A percentile compares a stretch with the other conserved stretches of the same genome.
These are phyloP conservation scores for Metrosideros polymorpha DNA, from an alignment of 441 rosid species.

Conservation along the genomic window DNA sequence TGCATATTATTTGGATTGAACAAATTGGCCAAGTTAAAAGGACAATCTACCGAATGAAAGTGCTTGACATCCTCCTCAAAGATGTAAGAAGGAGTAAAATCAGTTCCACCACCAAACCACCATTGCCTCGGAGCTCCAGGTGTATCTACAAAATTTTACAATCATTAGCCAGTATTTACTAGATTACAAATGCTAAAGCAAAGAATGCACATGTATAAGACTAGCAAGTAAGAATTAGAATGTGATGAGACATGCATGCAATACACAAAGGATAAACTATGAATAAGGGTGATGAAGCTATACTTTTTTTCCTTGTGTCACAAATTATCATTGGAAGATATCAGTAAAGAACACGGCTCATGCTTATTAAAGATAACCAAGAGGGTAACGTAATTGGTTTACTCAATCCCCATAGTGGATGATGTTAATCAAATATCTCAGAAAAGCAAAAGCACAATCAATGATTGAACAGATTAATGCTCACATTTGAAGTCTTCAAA, in stretches of 20 bases:
- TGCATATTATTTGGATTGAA: not conserved
- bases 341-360: not conserved
- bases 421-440: not conserved
- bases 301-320: not conserved
- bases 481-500: not conserved
- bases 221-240: no score
- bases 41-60: constrained; percentile 64
- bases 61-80: constrained; percentile 96
- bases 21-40: not conserved
- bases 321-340: not conserved
- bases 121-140: constrained; percentile 98
- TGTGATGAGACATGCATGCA: not conserved
- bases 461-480: not conserved
- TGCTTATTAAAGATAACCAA: not conserved
- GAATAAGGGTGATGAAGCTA: not conserved
- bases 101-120: constrained; percentile 99
- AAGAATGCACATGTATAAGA: not conserved
- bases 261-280: not conserved
- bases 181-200: not conserved
- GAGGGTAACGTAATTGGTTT: not conserved
- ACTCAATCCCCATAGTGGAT: not conserved
- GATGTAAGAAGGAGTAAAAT: constrained; percentile 93
- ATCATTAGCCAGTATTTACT: not conserved
- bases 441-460: not conserved
- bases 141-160: constrained; percentile 31